Evolutionary conservation across 169 alveolate genomes (phyloP).

Genomic region (Babesia divergens): DNA sequence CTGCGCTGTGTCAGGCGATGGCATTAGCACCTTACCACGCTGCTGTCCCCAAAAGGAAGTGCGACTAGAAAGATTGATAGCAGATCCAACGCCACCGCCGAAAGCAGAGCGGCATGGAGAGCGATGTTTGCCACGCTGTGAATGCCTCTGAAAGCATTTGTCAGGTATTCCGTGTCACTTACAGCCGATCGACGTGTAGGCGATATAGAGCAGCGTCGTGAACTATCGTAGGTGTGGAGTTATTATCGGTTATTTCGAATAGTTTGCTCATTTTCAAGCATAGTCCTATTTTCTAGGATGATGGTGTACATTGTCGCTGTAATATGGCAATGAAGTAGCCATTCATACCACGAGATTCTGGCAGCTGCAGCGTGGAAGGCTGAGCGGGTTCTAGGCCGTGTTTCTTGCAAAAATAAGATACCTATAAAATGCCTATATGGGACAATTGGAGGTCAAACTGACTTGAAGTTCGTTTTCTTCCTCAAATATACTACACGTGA

Average conservation of each 20-base stretch:
- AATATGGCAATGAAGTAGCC: constrained; percentile 90
- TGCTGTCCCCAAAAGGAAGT: constrained; percentile 33
- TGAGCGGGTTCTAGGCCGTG: constrained; percentile 75
- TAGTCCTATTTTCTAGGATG: neutral
- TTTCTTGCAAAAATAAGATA: constrained; percentile 70
- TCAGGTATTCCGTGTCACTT: neutral
- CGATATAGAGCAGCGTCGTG: neutral
- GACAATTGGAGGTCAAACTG: neutral
- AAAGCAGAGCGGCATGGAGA: constrained; percentile 23
- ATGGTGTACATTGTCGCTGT: constrained; percentile 2
- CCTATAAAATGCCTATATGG: neutral
- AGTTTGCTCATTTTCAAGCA: constrained; percentile 5
- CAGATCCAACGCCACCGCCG: constrained; percentile 23
- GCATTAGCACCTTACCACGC: constrained; percentile 11
- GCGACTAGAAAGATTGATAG: constrained; percentile 18
- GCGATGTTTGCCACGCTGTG: neutral
- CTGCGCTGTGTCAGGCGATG: neutral
- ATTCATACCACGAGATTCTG: constrained; percentile 90
- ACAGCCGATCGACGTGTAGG: constrained; percentile 13
- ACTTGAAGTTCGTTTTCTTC: constrained; percentile 82
- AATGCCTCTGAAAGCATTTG: neutral
- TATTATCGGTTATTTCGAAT: neutral
- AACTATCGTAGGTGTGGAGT: neutral
- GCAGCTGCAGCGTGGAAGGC: constrained; percentile 83
- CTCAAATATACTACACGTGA: constrained; percentile 86